A percentile compares a stretch with the other conserved stretches of the same genome.
Conservation (phyloP, 177 flowering plant species). For the Vitis hybrid region DNA sequence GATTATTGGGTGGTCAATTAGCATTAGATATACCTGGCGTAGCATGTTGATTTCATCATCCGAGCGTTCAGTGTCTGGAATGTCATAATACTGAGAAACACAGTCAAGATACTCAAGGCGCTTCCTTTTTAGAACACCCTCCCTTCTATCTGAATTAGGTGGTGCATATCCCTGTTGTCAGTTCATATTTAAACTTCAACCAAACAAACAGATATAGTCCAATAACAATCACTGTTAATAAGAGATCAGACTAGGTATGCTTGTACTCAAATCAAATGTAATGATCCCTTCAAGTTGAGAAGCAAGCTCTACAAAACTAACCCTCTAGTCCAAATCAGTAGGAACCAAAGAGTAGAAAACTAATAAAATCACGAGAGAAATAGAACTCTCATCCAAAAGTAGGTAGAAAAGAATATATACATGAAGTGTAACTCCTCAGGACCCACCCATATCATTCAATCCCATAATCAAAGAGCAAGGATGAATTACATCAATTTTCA, state of each 20-base stretch:
- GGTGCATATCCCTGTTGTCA: slow-evolving; percentile 99
- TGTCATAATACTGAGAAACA: slow-evolving; percentile 90
- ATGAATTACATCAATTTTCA: background rate
- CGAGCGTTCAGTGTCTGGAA: slow-evolving; percentile 88
- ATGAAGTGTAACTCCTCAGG: no score
- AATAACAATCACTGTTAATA: background rate
- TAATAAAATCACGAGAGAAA: background rate
- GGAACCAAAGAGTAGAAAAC: background rate
- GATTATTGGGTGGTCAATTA: background rate
- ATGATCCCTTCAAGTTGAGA: background rate
- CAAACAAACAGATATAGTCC: slow-evolving; percentile 19
- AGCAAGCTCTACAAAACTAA: background rate
- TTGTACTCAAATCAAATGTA: background rate
- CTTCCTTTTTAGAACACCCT: slow-evolving; percentile 85
- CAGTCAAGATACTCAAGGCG: slow-evolving; percentile 89
- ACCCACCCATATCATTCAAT: no score
- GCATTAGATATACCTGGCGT: slow-evolving; percentile 64
- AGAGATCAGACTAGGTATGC: background rate
- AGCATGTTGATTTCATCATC: slow-evolving; percentile 99
- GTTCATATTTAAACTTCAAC: slow-evolving; percentile 62
- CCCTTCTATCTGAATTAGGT: slow-evolving; percentile 99
- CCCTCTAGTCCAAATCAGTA: background rate
- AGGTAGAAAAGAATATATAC: background rate
- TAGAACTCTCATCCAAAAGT: background rate
- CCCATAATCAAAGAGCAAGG: background rate